Evolutionary conservation across 73 alveolate species (phyloP).

Genomic region (Effrenium voratum): DNA sequence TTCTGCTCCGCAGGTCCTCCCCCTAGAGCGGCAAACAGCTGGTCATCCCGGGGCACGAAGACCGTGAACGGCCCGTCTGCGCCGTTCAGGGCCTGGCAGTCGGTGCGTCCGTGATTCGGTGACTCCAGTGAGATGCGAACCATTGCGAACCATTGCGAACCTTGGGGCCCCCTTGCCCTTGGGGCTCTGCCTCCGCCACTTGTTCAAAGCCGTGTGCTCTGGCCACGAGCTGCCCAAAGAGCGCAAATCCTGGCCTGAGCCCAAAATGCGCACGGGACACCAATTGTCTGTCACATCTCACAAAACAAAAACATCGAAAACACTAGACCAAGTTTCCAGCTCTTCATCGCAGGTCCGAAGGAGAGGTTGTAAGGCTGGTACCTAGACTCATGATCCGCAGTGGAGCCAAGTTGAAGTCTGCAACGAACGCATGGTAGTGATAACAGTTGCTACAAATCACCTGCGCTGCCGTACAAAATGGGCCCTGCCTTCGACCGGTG

Average conservation of each 20-base stretch:
- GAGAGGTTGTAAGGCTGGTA: slow-evolving; percentile 63
- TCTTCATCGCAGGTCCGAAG: slow-evolving; percentile 66
- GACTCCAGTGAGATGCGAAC: not conserved
- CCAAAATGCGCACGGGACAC: not conserved
- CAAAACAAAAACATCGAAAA: not conserved
- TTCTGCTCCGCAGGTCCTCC: not conserved
- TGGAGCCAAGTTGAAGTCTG: not conserved
- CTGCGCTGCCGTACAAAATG: too few species aligned
- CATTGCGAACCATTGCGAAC: not conserved
- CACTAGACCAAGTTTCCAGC: not conserved
- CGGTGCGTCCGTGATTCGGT: not conserved
- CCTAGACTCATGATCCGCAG: not conserved
- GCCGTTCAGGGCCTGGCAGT: slow-evolving; percentile 40
- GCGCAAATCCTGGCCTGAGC: slow-evolving; percentile 63
- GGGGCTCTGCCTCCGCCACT: slow-evolving; percentile 28
- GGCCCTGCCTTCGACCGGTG: slow-evolving; percentile 1
- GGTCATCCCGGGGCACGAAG: slow-evolving; percentile 51
- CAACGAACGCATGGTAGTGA: too few species aligned
- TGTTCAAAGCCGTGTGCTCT: slow-evolving; percentile 42
- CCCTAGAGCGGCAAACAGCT: slow-evolving; percentile 17
- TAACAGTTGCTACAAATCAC: too few species aligned
- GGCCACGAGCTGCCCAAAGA: slow-evolving; percentile 48
- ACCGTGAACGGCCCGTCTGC: slow-evolving; percentile 81
- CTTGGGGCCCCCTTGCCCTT: not conserved
- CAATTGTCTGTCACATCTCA: not conserved